Percentiles rank a stretch among this genome's conserved stretches.
Conservation (phyloP, 2,329 filamentous ascomycete genomes). For the Colletotrichum nymphaeae region DNA sequence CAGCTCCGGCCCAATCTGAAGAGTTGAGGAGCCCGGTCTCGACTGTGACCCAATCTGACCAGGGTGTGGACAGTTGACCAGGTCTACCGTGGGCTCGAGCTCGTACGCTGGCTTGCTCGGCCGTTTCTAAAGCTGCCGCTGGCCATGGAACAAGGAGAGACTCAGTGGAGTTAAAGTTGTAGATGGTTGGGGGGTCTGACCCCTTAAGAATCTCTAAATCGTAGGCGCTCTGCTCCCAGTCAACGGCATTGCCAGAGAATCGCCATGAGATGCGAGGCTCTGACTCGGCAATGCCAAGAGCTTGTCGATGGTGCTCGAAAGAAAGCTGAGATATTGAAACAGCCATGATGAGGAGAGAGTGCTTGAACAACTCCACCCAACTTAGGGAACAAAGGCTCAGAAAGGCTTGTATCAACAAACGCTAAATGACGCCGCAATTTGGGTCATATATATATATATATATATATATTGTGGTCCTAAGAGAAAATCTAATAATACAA, state of each 20-base stretch:
- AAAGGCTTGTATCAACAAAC: too few species aligned
- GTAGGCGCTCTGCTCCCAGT: conserved; percentile 58
- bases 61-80: conserved; percentile 40
- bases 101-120: conserved; percentile 47
- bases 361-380: background rate
- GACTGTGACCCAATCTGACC: conserved; percentile 45
- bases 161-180: conserved; percentile 45
- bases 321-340: conserved; percentile 51
- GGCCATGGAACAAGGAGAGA: conserved; percentile 60
- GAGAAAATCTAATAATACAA: background rate
- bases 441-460: too few species aligned
- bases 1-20: conserved; percentile 45
- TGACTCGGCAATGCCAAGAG: conserved; percentile 56
- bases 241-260: conserved; percentile 49
- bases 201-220: conserved; percentile 53
- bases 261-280: conserved; percentile 59
- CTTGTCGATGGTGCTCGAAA: conserved; percentile 54
- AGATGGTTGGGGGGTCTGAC: conserved; percentile 26
- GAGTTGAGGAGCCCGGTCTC: conserved; percentile 48
- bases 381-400: too few species aligned
- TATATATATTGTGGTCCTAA: too few species aligned
- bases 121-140: conserved; percentile 43
- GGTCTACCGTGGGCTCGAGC: conserved; percentile 46
- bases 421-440: background rate
- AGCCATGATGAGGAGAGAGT: conserved; percentile 43